Base-by-base conservation (phyloP, 2,329 filamentous ascomycete species). In the Curvularia spicifera region DNA sequence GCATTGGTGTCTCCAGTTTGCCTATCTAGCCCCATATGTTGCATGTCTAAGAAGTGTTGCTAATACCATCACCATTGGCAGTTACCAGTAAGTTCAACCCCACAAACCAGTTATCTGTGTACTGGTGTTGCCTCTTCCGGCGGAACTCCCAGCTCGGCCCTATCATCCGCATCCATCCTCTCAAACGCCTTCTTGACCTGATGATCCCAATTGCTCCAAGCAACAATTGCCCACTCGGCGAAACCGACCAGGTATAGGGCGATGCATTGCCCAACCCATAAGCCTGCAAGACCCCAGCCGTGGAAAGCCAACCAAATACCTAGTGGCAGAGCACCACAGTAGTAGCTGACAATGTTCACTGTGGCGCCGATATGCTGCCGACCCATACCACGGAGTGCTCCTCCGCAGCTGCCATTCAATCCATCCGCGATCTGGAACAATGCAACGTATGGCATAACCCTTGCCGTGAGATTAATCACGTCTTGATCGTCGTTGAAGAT, bases 401-500 rank as follows among this genome's bases (percentile, higher is more conserved):
- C 92, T 1, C 93, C 92, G 71, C 92, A 96, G 59, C 87, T 90
- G 1, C 92, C 91, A 69, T 95, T 95, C 33, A 96, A 78, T 0
- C 92, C 93, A 72, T 96, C 92, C 0, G 92, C 91, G 59, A 96
- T 93, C 79, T 96, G 92, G 77, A 96, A 96, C 2, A 96, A 80
- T 0, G 92, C 93, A 0, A 96, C 92, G 68, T 88, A 94, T 0
- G 93, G 93, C 81, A 96, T 88, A 26, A 96, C 89, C 15, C 88
- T 80, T 0, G 89, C 86, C 0, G 93, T 93, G 0, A 96, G 84
- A 8, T 74, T 79, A 43, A 96, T 82, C 0, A 96, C 92, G 0
- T 83, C 78, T 20, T 85, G 77, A 66, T 96, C 91, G 61, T 93
- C 85, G 69, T 93, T 96, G 80, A 96, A 96, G 1, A 96, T 84